These are phyloP conservation scores for Coemansia sp. DNA, from an alignment of 192 early-diverging fungal genomes.

Conservation along the genomic window DNA sequence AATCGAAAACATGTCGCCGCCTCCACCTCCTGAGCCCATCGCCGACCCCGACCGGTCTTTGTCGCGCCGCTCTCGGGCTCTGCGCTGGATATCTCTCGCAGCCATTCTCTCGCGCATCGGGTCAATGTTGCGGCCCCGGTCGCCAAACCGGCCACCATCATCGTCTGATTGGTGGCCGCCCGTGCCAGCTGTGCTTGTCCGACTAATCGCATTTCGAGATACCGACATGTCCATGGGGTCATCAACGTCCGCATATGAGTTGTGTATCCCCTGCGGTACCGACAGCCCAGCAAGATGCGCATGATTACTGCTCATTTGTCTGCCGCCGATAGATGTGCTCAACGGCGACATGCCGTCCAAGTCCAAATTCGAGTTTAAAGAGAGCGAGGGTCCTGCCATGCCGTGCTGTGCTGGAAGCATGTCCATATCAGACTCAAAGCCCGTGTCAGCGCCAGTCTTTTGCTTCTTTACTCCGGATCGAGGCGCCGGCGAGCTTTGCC, in stretches of 20 bases:
- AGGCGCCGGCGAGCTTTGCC: conserved; percentile 33
- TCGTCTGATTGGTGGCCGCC: conserved; percentile 19
- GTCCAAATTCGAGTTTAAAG: too few relatives aligned
- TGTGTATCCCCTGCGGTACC: background rate
- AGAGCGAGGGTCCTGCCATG: conserved; percentile 11
- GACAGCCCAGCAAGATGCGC: conserved; percentile 3
- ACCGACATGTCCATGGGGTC: conserved; percentile 3
- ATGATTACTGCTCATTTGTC: conserved; percentile 3
- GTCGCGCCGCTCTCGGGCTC: conserved; percentile 28
- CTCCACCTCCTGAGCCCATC: conserved; percentile 4
- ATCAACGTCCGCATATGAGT: conserved; percentile 10
- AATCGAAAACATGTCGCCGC: conserved; percentile 35
- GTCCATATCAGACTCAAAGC: conserved; percentile 14
- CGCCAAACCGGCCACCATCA: conserved; percentile 2
- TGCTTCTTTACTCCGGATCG: conserved; percentile 13
- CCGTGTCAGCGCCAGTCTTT: conserved; percentile 9
- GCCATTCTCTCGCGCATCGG: conserved; percentile 2
- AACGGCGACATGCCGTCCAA: conserved; percentile 14
- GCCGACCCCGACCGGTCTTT: conserved; percentile 22
- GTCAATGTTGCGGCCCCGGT: background rate
- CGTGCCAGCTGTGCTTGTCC: conserved; percentile 20
- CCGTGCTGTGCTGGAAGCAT: conserved; percentile 4
- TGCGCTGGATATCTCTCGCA: conserved; percentile 14
- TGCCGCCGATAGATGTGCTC: background rate
- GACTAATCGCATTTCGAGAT: conserved; percentile 16